phyloP scores from a whole-genome alignment of 1,139 yeast genomes.

The Spathaspora jeffriesii region DNA sequence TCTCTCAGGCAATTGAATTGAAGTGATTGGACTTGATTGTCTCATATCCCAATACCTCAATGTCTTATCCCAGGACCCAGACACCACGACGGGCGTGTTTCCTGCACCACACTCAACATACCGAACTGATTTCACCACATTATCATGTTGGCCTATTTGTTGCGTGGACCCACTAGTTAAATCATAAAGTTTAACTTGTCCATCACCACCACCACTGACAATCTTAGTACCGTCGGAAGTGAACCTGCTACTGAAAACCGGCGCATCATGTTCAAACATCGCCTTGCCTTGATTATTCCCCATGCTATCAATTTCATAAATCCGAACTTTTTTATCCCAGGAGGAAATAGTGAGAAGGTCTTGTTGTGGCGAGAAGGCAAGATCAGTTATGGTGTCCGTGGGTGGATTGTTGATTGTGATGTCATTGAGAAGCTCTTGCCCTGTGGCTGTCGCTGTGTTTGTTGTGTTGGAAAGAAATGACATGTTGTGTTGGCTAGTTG shows the following conservation, averaged over 20 bases:
- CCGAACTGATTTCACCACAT: constrained; percentile 73
- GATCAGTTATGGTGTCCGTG: constrained; percentile 86
- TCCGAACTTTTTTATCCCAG: constrained; percentile 95
- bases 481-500: constrained; percentile 16
- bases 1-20: constrained; percentile 83
- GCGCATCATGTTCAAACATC: constrained; percentile 85
- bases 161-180: constrained; percentile 78
- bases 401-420: constrained; percentile 83
- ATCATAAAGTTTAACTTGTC: constrained; percentile 83
- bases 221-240: constrained; percentile 85
- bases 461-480: constrained; percentile 24
- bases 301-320: constrained; percentile 79
- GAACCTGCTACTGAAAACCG: constrained; percentile 85
- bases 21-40: constrained; percentile 80
- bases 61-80: constrained; percentile 98
- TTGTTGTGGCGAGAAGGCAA: constrained; percentile 90
- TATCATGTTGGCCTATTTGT: constrained; percentile 87
- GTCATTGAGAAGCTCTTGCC: constrained; percentile 75
- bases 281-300: constrained; percentile 86
- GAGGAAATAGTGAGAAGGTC: constrained; percentile 81
- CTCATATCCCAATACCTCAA: constrained; percentile 93
- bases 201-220: constrained; percentile 92
- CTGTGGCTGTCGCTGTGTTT: constrained; percentile 41
- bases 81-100: constrained; percentile 80
- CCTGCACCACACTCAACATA: constrained; percentile 82